These are phyloP conservation scores for Bipolaris gigantea DNA, from an alignment of 2,329 filamentous ascomycete genomes.

Conservation along the genomic window DNA sequence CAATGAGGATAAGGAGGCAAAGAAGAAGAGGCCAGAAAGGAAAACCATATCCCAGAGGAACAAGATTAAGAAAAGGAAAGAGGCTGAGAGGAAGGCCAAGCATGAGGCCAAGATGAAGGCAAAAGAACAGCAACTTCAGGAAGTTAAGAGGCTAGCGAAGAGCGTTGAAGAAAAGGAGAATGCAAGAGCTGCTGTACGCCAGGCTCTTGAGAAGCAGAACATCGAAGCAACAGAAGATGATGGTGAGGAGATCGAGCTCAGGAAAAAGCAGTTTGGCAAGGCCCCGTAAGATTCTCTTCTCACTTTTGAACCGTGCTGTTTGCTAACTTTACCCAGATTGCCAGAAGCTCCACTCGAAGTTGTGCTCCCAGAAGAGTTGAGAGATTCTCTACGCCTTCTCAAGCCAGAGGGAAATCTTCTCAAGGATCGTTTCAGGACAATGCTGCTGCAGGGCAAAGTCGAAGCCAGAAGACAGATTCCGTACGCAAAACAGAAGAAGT, in stretches of 20 bases:
- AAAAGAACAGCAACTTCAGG: conserved; percentile 70
- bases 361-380: conserved; percentile 54
- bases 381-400: conserved; percentile 53
- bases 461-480: conserved; percentile 78
- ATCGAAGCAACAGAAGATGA: conserved; percentile 35
- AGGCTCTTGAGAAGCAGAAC: conserved; percentile 32
- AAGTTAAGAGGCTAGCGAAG: conserved; percentile 70
- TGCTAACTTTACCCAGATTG: conserved; percentile 52
- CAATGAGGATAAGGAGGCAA: conserved; percentile 58
- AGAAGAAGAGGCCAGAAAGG: conserved; percentile 75
- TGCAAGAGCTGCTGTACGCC: conserved; percentile 33
- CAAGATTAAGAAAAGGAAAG: conserved; percentile 84
- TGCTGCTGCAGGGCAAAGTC: conserved; percentile 85
- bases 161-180: conserved; percentile 64
- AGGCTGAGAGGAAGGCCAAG: conserved; percentile 74
- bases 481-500: conserved; percentile 81
- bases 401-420: conserved; percentile 96
- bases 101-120: conserved; percentile 76
- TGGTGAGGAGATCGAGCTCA: conserved; percentile 53
- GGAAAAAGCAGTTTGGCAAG: conserved; percentile 71
- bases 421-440: conserved; percentile 85
- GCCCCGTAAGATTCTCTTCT: conserved; percentile 50
- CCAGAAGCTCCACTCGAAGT: conserved; percentile 65
- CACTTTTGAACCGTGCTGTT: no score
- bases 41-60: conserved; percentile 89